Conservation (phyloP, 225 moss, liverwort and hornwort species). For the Lunularia cruciata region DNA sequence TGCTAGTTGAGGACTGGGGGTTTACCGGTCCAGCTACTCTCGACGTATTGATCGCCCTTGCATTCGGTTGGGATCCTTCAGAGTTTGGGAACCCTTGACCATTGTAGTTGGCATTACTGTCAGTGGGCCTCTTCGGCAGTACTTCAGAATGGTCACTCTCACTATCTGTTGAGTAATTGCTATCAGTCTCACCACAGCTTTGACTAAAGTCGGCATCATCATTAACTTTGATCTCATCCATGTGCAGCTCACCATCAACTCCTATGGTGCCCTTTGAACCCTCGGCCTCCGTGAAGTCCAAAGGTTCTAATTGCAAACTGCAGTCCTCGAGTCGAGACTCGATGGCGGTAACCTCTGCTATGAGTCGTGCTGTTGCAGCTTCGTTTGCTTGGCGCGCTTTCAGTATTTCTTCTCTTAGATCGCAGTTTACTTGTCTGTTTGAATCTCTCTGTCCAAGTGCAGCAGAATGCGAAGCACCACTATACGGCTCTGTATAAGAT, state of each 20-base stretch:
- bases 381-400: slow-evolving; percentile 67
- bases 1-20: not conserved
- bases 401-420: slow-evolving; percentile 47
- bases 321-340: slow-evolving; percentile 85
- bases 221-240: not conserved
- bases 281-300: slow-evolving; percentile 52
- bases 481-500: not conserved
- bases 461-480: not conserved
- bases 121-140: not conserved
- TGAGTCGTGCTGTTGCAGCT: slow-evolving; percentile 66
- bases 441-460: not conserved
- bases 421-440: not conserved
- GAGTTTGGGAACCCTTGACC: not conserved
- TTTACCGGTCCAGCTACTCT: not conserved
- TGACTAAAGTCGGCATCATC: not conserved
- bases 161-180: slow-evolving; percentile 5
- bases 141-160: not conserved
- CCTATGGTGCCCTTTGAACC: no score
- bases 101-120: not conserved
- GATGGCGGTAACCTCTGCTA: slow-evolving; percentile 74
- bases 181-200: not conserved
- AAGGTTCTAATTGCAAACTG: slow-evolving; percentile 57
- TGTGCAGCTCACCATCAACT: not conserved
- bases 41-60: not conserved
- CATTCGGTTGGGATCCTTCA: not conserved